phyloP scores from a whole-genome alignment of 164 flowering plant genomes.

The Macadamia integrifolia region DNA sequence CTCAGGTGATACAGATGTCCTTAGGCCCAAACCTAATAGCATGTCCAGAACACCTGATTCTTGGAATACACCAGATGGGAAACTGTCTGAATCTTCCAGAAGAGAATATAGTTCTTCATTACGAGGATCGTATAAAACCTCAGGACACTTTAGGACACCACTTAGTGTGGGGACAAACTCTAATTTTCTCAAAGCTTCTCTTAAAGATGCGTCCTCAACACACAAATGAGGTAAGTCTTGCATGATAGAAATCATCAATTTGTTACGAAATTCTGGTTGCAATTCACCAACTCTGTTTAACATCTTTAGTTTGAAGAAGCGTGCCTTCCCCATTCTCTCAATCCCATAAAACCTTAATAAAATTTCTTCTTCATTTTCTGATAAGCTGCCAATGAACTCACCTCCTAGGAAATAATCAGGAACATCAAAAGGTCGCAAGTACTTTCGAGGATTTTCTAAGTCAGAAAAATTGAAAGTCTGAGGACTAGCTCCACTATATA shows the following conservation, averaged over 20 bases:
- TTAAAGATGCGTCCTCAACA: slow-evolving; percentile 56
- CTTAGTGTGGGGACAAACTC: slow-evolving; percentile 69
- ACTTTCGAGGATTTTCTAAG: slow-evolving; percentile 57
- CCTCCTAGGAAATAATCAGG: slow-evolving; percentile 48
- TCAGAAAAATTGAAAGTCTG: slow-evolving; percentile 41
- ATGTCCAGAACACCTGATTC: slow-evolving; percentile 67
- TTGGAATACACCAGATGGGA: slow-evolving; percentile 65
- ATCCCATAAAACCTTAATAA: slow-evolving; percentile 63
- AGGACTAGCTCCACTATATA: slow-evolving; percentile 42
- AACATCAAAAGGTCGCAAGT: slow-evolving; percentile 61
- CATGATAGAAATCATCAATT: slow-evolving; percentile 67
- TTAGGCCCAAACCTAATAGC: slow-evolving; percentile 84
- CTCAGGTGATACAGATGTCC: slow-evolving; percentile 68
- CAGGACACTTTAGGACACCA: slow-evolving; percentile 58
- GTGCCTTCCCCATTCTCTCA: slow-evolving; percentile 70
- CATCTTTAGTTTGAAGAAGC: slow-evolving; percentile 59
- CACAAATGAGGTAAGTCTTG: slow-evolving; percentile 79
- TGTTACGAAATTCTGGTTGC: slow-evolving; percentile 65
- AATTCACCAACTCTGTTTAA: slow-evolving; percentile 45
- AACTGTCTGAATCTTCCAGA: slow-evolving; percentile 70
- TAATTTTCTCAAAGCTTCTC: slow-evolving; percentile 55
- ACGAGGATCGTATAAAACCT: slow-evolving; percentile 83
- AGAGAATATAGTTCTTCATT: slow-evolving; percentile 83
- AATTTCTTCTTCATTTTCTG: slow-evolving; percentile 61
- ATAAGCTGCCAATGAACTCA: slow-evolving; percentile 56